These are phyloP conservation scores for Obba rivulosa DNA, from an alignment of 768 basidiomycete species.

Conservation along the genomic window DNA sequence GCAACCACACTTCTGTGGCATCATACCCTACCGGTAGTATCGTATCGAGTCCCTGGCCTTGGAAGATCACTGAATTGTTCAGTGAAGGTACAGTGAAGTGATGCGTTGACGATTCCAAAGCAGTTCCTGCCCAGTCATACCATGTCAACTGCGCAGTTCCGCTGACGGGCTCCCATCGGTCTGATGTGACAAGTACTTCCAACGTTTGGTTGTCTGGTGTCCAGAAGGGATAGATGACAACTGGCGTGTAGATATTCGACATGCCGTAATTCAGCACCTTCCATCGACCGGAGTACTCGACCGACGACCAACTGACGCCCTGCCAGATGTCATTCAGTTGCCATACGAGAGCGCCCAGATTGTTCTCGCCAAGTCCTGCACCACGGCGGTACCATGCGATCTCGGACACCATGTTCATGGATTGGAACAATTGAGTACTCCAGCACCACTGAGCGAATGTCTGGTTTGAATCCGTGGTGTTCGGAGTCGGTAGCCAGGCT, in stretches of 20 bases:
- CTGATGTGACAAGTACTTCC: slow-evolving; percentile 46
- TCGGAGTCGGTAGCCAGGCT: slow-evolving; percentile 50
- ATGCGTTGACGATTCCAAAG: slow-evolving; percentile 31
- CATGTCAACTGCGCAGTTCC: slow-evolving; percentile 48
- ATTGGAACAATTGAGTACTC: slow-evolving; percentile 57
- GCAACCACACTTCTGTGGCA: slow-evolving; percentile 43
- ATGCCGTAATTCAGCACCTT: slow-evolving; percentile 53
- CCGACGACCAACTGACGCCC: slow-evolving; percentile 48
- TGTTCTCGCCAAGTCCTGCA: slow-evolving; percentile 53
- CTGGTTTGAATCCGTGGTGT: slow-evolving; percentile 42
- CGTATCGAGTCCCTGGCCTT: slow-evolving; percentile 33
- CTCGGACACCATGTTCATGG: slow-evolving; percentile 54
- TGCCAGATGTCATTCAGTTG: slow-evolving; percentile 62
- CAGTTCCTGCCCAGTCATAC: slow-evolving; percentile 49
- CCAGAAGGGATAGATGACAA: slow-evolving; percentile 55
- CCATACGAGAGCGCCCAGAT: slow-evolving; percentile 55
- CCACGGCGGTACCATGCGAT: slow-evolving; percentile 56
- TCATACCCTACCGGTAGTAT: slow-evolving; percentile 41
- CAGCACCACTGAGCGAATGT: slow-evolving; percentile 63
- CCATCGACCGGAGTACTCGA: slow-evolving; percentile 57
- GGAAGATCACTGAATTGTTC: slow-evolving; percentile 43
- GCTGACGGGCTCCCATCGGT: slow-evolving; percentile 41
- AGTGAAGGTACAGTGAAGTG: slow-evolving; percentile 41
- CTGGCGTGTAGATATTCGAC: slow-evolving; percentile 38
- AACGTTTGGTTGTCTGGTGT: slow-evolving; percentile 41